Evolutionary conservation across 2,329 filamentous ascomycete genomes (phyloP), one percentile per base, ranked within the genome.

Genomic region (Aspergillus sp.): DNA sequence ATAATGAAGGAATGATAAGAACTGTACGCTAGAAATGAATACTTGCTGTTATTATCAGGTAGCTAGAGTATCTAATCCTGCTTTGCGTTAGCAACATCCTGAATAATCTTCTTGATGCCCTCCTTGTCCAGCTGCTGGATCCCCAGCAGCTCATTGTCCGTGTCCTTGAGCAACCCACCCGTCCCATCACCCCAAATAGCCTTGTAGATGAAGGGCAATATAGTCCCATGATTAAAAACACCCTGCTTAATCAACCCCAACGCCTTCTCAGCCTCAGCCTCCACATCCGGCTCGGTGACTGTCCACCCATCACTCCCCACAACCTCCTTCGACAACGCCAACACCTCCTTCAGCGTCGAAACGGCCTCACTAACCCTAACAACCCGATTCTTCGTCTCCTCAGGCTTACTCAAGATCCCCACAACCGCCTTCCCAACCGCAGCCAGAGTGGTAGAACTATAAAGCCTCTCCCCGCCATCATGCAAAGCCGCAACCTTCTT

Each of bases 351-450:
- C 23, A 49, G 19, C 11, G 53, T 49, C 1, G 27, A 15, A 4
- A 3, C 12, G 3, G 45, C 45, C 14, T 60, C 77, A 6, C 80
- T 68, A n/a, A 84, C 69, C 57, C 75, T 77, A 2, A 87, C 73
- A 3, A 67, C 56, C 4, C 77, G 73, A 66, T 87, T 86, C 68
- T 78, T 79, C 0, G 84, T 86, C 66, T 82, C 78, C 2, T 81
- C 77, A 0, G 76, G 79, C 52, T 85, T 74, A 7, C 64, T 57
- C 2, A 86, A 68, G 2, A 85, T 71, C 0, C 78, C 80, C 0
- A 79, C 77, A 0, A 87, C 74, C 1, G 77, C 81, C 21, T 79
- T 71, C 0, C 70, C 83, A 15, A 86, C 66, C 2, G 76, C 75
- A 0, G 66, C 61, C 0, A 87, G 72, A 0, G 76, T 82, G 0